Conservation (phyloP, 2,329 filamentous ascomycete species). For the Lasiodiplodia citricola region DNA sequence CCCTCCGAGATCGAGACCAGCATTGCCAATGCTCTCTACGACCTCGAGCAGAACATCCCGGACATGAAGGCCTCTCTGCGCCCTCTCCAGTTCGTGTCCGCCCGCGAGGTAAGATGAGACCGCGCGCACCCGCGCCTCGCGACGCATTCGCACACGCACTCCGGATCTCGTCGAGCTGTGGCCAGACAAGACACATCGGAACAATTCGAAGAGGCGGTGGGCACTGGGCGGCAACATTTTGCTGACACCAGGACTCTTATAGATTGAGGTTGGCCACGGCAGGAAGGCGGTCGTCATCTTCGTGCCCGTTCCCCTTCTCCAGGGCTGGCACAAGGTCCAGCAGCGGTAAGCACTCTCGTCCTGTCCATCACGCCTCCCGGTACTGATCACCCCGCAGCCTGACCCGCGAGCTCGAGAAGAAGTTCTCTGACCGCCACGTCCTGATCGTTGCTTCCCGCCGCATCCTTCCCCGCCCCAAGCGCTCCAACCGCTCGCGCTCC, state of each 20-base stretch:
- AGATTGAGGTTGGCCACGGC: slow-evolving; percentile 99
- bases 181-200: slow-evolving; percentile 22
- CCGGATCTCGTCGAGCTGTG: slow-evolving; percentile 18
- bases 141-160: neutral
- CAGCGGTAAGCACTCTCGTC: slow-evolving; percentile 79
- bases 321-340: slow-evolving; percentile 99
- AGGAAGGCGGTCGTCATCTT: slow-evolving; percentile 99
- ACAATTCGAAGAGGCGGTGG: slow-evolving; percentile 58
- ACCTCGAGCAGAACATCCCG: slow-evolving; percentile 98
- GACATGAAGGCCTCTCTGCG: slow-evolving; percentile 96
- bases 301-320: slow-evolving; percentile 98
- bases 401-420: slow-evolving; percentile 99
- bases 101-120: slow-evolving; percentile 88
- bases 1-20: slow-evolving; percentile 96
- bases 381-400: slow-evolving; percentile 63
- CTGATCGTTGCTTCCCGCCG: slow-evolving; percentile 98
- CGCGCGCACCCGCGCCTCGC: slow-evolving; percentile 13
- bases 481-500: slow-evolving; percentile 94
- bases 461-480: slow-evolving; percentile 98
- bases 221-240: slow-evolving; percentile 59
- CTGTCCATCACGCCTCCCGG: slow-evolving; percentile 10
- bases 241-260: slow-evolving; percentile 63
- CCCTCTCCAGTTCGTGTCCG: slow-evolving; percentile 98
- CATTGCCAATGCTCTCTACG: slow-evolving; percentile 96
- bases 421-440: slow-evolving; percentile 99